Conservation (phyloP, 345 rosid genomes). For the Dimocarpus longan region DNA sequence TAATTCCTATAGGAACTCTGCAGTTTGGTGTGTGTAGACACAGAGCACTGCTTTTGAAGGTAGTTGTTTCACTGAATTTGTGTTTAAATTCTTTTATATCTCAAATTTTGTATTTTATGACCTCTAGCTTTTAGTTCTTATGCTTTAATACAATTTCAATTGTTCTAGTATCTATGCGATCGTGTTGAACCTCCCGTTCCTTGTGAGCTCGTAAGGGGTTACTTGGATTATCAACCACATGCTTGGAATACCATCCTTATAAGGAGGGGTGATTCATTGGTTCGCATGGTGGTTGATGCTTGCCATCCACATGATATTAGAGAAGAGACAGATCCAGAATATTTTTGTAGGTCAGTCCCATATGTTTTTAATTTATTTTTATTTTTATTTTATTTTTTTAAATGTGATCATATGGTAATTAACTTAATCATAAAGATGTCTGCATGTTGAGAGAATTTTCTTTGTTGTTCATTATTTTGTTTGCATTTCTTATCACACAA, state of each 20-base stretch:
- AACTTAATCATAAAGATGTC: background rate
- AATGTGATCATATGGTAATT: conserved; percentile 10
- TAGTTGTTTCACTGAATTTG: conserved; percentile 20
- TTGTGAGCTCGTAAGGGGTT: conserved; percentile 98
- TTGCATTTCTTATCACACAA: background rate
- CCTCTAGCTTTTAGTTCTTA: conserved; percentile 7
- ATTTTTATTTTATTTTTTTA: background rate
- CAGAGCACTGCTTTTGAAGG: conserved; percentile 94
- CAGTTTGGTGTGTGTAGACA: conserved; percentile 95
- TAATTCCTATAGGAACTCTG: conserved; percentile 84
- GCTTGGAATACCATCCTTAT: conserved; percentile 85
- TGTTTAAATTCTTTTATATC: background rate
- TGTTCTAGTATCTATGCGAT: conserved; percentile 82
- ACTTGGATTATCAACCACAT: conserved; percentile 89
- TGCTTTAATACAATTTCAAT: conserved; percentile 24
- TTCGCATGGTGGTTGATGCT: conserved; percentile 92
- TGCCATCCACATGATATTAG: conserved; percentile 90
- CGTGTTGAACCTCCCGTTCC: conserved; percentile 93
- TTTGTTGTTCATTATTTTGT: background rate
- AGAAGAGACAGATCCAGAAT: conserved; percentile 84
- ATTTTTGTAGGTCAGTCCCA: conserved; percentile 62
- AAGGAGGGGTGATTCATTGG: conserved; percentile 62
- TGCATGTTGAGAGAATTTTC: background rate
- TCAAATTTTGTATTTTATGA: conserved; percentile 15
- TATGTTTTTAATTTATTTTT: background rate